Evolutionary conservation across 305 asterid species (phyloP).

Genomic region (Fraxinus greggii): DNA sequence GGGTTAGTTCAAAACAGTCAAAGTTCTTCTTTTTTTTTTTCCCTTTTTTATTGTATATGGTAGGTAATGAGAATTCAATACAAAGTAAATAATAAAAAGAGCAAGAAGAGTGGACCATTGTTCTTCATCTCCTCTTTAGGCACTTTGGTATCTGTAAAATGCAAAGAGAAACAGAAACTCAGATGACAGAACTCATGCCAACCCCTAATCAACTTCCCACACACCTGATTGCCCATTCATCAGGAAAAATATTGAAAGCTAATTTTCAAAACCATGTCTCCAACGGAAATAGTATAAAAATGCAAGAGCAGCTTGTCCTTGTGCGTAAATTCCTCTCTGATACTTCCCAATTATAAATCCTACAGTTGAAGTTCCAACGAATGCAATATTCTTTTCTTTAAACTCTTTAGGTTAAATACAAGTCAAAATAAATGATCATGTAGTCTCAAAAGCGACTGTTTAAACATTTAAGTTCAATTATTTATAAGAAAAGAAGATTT

Average conservation of each 20-base stretch:
- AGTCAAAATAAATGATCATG: neutral
- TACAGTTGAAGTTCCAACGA: neutral
- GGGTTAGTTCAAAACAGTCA: neutral
- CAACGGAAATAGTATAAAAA: neutral
- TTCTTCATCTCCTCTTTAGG: conserved; percentile 78
- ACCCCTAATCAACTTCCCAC: neutral
- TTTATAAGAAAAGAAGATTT: neutral
- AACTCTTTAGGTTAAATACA: neutral
- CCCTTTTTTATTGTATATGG: neutral
- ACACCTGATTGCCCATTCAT: neutral
- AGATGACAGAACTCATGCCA: conserved; percentile 10
- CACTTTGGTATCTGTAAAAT: conserved; percentile 62
- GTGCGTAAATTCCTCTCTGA: neutral
- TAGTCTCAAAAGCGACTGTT: neutral
- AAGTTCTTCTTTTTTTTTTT: neutral
- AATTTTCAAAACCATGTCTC: neutral
- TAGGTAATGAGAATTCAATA: conserved; percentile 6
- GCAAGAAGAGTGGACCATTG: conserved; percentile 42
- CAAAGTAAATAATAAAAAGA: conserved; percentile 13
- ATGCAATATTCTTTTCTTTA: neutral
- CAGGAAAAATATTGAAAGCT: neutral
- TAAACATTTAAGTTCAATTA: neutral
- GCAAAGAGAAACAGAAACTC: conserved; percentile 25
- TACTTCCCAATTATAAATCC: neutral
- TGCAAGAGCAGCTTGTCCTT: neutral